Base-by-base conservation (phyloP, 148 eudicot species). In the Rhododendron molle region DNA sequence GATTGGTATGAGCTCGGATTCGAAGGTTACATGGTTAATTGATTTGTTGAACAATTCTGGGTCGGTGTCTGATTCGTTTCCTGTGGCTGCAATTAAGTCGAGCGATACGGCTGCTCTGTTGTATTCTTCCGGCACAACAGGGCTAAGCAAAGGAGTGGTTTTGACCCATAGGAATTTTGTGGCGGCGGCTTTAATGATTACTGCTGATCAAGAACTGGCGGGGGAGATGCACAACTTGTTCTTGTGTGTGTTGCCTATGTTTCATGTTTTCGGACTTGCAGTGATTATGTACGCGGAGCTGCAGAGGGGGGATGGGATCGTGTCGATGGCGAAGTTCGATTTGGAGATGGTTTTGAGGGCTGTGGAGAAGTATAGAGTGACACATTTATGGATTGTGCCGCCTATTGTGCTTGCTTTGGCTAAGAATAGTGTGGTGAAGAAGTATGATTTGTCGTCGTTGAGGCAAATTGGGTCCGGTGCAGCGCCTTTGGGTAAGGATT, bases 81-180 rank as follows among this genome's bases (percentile, higher is more conserved):
- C 91, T 15, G 54, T 15, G 30, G 86, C 81, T 71, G 26, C 67
- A 13, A 85, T 93, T 13, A 87, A 87, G 26, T 91, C 91, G 46
- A 83, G 52, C 67, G 98, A 95, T 54, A 89, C 93, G 52, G 94
- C 92, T 67, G 94, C 91, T 1, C 87, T 93, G 85, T 43, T 94
- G 85, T 94, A 94, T 83, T 93, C 98, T 9, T 94, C 98, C 15
- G 98, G 98, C 0, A 94, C 98, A 1, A 94, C 96, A 10, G 96
- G 98, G 78, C 52, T 78, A 2, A 94, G 96, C 46, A 94, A 94
- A 79, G 98, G 97, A 15, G 97, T 93, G 83, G 54, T 94, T 0
- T 84, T 95, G 77, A 94, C 88, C 76, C 98, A 95, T 71, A 50
- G 91, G 84, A 95, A 94, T 38, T 94, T 95, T 78, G 90, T 95